Evolutionary conservation across 495 filamentous ascomycete species (phyloP).

Genomic region (Daldinia caldariorum): DNA sequence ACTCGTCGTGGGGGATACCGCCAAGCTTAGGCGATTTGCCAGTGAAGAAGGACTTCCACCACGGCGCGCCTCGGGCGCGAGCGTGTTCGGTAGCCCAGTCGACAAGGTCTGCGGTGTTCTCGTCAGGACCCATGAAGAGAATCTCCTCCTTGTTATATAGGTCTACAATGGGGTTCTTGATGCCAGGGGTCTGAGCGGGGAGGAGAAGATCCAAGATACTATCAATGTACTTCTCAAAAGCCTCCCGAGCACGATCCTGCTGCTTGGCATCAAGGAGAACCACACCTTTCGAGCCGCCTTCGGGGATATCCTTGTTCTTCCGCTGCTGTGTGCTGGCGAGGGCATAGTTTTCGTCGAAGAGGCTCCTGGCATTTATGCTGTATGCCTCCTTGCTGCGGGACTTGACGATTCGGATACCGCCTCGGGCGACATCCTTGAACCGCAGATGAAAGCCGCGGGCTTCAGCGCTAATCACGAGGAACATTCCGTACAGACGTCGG

Average conservation of each 20-base stretch:
- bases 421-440: slow-evolving; percentile 96
- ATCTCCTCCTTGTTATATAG: slow-evolving; percentile 94
- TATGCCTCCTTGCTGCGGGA: slow-evolving; percentile 94
- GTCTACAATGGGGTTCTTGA: slow-evolving; percentile 98
- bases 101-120: slow-evolving; percentile 97
- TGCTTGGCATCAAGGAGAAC: slow-evolving; percentile 92
- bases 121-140: slow-evolving; percentile 97
- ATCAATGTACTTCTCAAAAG: slow-evolving; percentile 99
- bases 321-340: slow-evolving; percentile 98
- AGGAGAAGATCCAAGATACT: slow-evolving; percentile 95
- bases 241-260: slow-evolving; percentile 88
- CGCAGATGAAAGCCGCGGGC: slow-evolving; percentile 97
- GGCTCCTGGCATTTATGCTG: slow-evolving; percentile 90
- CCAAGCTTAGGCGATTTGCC: slow-evolving; percentile 96
- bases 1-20: slow-evolving; percentile 93
- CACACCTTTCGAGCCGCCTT: slow-evolving; percentile 97
- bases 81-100: slow-evolving; percentile 99
- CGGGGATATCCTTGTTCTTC: slow-evolving; percentile 99
- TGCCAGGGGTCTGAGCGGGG: slow-evolving; percentile 88
- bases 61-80: slow-evolving; percentile 84
- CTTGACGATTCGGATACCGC: slow-evolving; percentile 98
- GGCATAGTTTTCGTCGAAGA: slow-evolving; percentile 99
- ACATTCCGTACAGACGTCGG: slow-evolving; percentile 95
- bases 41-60: slow-evolving; percentile 99
- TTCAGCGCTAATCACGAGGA: slow-evolving; percentile 95